A percentile compares a stretch with the other conserved stretches of the same genome.
Evolutionary conservation across 2,329 filamentous ascomycete genomes (phyloP).

Genomic region (Claviceps purpurea): DNA sequence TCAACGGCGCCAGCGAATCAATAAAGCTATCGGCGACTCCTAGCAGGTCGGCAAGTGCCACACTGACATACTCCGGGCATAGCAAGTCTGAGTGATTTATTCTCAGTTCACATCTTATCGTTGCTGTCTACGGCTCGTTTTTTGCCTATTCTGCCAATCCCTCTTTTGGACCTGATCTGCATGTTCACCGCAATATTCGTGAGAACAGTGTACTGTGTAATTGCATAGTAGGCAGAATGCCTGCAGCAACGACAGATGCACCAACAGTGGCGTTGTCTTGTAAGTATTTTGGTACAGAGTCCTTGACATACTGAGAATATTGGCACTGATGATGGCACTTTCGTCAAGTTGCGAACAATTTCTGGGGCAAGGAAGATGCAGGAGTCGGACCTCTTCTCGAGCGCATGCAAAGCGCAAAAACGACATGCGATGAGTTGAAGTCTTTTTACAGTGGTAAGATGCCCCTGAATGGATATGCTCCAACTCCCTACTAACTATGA

Average conservation of each 20-base stretch:
- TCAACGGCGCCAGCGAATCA: slow-evolving; percentile 6
- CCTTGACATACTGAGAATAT: too few relatives aligned
- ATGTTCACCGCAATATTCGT: background rate
- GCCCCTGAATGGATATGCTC: background rate
- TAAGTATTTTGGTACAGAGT: slow-evolving; percentile 22
- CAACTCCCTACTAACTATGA: background rate
- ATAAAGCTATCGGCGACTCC: slow-evolving; percentile 2
- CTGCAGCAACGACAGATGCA: slow-evolving; percentile 44
- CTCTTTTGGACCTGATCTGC: background rate
- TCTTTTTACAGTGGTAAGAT: slow-evolving; percentile 69
- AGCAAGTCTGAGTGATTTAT: background rate
- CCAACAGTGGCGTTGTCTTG: slow-evolving; percentile 57
- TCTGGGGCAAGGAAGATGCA: slow-evolving; percentile 98
- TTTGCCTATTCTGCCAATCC: background rate
- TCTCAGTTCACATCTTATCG: background rate
- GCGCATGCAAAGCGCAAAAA: slow-evolving; percentile 89
- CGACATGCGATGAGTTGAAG: slow-evolving; percentile 86
- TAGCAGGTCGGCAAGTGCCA: background rate
- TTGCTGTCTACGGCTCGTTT: background rate
- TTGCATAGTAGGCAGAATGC: slow-evolving; percentile 32
- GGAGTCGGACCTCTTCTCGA: slow-evolving; percentile 83
- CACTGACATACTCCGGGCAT: background rate
- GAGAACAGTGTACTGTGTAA: background rate
- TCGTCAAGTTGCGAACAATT: slow-evolving; percentile 82
- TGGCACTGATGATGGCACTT: background rate